phyloP scores from a whole-genome alignment of 129 eudicot genomes.

The Flaveria linearis region DNA sequence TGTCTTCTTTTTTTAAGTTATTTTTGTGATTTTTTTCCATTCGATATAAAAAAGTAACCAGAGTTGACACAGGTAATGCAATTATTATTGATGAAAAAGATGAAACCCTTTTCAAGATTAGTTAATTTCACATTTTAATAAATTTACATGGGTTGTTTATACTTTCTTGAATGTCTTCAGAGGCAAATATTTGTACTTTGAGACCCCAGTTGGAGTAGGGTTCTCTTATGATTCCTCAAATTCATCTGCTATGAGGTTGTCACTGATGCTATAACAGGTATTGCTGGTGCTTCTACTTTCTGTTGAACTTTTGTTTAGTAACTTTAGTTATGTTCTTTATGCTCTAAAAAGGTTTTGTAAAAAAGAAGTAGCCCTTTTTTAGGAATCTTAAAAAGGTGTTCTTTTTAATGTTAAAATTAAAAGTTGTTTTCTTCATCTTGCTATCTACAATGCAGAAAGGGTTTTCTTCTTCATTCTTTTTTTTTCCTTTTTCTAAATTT shows the following conservation, averaged over 20 bases:
- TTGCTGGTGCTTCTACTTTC: constrained; percentile 17
- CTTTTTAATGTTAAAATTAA: constrained; percentile 32
- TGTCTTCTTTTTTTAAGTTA: no score
- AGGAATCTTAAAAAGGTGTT: constrained; percentile 39
- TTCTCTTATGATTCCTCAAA: constrained; percentile 72
- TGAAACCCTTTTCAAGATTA: constrained; percentile 30
- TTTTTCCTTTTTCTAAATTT: constrained; percentile 23
- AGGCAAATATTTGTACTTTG: constrained; percentile 84
- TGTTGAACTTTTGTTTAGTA: constrained; percentile 12
- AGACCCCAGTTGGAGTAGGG: constrained; percentile 96
- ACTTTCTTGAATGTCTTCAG: constrained; percentile 42
- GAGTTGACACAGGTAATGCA: no score
- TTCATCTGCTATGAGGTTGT: constrained; percentile 55
- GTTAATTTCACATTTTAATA: constrained; percentile 7
- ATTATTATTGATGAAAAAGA: constrained; percentile 8
- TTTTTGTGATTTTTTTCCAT: no score
- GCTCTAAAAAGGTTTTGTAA: constrained; percentile 26
- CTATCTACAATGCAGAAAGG: constrained; percentile 8
- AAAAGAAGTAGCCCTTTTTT: constrained; percentile 41
- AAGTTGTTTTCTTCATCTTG: constrained; percentile 28
- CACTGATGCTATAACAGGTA: constrained; percentile 81
- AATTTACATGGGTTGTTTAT: background rate
- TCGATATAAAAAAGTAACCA: no score
- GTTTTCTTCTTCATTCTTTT: constrained; percentile 12
- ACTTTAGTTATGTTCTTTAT: constrained; percentile 30